phyloP scores from a whole-genome alignment of 2,329 filamentous ascomycete species.

The Microascus cirrosus region DNA sequence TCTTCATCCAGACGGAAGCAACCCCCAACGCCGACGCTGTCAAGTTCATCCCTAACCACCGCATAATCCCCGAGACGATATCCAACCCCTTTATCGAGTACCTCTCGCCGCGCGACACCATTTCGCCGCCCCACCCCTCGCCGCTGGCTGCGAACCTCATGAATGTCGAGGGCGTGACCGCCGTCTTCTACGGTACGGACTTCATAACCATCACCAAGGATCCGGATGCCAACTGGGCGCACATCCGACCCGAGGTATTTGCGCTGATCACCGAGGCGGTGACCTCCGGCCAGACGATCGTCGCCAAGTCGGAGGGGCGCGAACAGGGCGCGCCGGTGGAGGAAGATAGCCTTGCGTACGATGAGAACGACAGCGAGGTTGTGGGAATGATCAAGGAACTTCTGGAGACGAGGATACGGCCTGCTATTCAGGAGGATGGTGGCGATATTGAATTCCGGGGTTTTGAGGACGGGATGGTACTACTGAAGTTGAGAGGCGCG shows the following conservation, averaged over 20 bases:
- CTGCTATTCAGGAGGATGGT: slow-evolving; percentile 93
- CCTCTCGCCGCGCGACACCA: slow-evolving; percentile 74
- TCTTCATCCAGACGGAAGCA: slow-evolving; percentile 95
- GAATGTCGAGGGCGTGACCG: slow-evolving; percentile 88
- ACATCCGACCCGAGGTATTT: slow-evolving; percentile 92
- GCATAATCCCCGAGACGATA: slow-evolving; percentile 65
- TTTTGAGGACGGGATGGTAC: slow-evolving; percentile 70
- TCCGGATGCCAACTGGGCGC: slow-evolving; percentile 79
- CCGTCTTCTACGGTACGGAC: slow-evolving; percentile 87
- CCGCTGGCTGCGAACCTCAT: slow-evolving; percentile 83
- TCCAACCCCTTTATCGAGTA: slow-evolving; percentile 81
- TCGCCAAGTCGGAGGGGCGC: slow-evolving; percentile 55
- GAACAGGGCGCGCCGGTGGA: slow-evolving; percentile 31
- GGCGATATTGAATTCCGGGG: slow-evolving; percentile 94
- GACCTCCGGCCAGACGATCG: slow-evolving; percentile 70
- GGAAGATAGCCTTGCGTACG: slow-evolving; percentile 66
- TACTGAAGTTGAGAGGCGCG: slow-evolving; percentile 78
- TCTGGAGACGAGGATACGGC: slow-evolving; percentile 85
- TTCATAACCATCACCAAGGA: slow-evolving; percentile 97
- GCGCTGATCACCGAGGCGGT: slow-evolving; percentile 88
- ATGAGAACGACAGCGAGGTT: slow-evolving; percentile 87
- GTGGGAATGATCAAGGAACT: slow-evolving; percentile 98
- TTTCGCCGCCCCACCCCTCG: slow-evolving; percentile 81
- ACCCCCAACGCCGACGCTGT: slow-evolving; percentile 93
- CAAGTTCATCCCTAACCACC: slow-evolving; percentile 90